phyloP scores from a whole-genome alignment of 2,329 filamentous ascomycete species.

The Beauveria medogensis region DNA sequence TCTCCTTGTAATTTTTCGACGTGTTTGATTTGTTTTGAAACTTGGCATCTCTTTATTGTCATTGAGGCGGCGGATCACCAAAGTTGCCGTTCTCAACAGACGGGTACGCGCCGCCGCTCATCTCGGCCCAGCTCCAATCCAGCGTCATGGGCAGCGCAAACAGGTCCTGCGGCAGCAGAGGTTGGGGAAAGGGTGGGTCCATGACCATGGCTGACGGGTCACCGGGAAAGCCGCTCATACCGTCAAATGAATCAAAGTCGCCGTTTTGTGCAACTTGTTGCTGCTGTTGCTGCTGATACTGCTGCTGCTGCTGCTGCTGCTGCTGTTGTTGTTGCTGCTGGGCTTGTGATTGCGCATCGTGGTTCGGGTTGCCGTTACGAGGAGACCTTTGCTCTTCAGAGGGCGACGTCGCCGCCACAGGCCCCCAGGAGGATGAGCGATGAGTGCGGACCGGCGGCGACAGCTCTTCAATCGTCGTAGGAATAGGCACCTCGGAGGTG shows the following conservation, averaged over 20 bases:
- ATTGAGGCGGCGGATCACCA: constrained; percentile 17
- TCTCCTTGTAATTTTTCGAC: constrained; percentile 2
- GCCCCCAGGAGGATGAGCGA: constrained; percentile 18
- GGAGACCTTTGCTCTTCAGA: constrained; percentile 2
- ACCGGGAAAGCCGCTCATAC: constrained; percentile 32
- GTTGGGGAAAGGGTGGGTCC: constrained; percentile 58
- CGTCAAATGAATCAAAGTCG: constrained; percentile 37
- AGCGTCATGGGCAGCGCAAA: constrained; percentile 96
- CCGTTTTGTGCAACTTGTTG: constrained; percentile 22
- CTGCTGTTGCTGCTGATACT: constrained; percentile 2
- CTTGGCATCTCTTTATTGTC: not conserved
- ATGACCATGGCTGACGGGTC: constrained; percentile 14
- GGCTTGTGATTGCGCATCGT: not conserved
- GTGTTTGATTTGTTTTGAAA: constrained; percentile 7
- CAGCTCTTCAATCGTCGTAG: constrained; percentile 17
- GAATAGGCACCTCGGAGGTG: constrained; percentile 10
- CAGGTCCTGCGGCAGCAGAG: constrained; percentile 83
- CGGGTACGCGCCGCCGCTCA: constrained; percentile 57
- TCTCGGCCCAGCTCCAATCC: constrained; percentile 75
- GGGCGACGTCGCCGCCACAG: constrained; percentile 13
- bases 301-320: not conserved
- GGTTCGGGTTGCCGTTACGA: not conserved
- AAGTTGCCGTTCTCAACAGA: constrained; percentile 56
- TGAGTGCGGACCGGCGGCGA: constrained; percentile 21
- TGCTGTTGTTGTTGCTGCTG: constrained; percentile 5